phyloP scores from a whole-genome alignment of 805 yeast species.

The Metschnikowia anglica region DNA sequence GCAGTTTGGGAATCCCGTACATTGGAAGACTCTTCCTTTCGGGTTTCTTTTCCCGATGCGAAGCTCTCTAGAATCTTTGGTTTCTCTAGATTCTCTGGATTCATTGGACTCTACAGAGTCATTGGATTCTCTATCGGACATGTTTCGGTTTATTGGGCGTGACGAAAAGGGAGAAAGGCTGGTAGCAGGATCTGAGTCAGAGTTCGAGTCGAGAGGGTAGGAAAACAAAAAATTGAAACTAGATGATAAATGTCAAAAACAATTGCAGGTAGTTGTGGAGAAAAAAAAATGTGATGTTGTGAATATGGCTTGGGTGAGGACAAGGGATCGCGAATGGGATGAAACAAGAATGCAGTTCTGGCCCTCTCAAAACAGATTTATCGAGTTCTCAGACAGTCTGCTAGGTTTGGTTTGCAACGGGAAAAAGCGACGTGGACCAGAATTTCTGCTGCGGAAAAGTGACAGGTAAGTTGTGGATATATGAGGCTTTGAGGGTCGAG shows the following conservation, averaged over 20 bases:
- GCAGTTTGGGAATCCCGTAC: constrained; percentile 85
- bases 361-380: background rate
- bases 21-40: constrained; percentile 72
- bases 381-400: background rate
- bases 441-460: background rate
- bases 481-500: background rate
- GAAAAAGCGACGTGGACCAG: background rate
- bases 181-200: too few species aligned
- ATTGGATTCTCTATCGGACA: background rate
- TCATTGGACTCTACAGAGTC: background rate
- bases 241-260: too few species aligned
- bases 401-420: background rate
- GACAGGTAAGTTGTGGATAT: background rate
- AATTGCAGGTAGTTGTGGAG: too few species aligned
- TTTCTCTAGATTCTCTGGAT: constrained; percentile 8
- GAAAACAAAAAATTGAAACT: too few species aligned
- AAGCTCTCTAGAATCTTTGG: constrained; percentile 3
- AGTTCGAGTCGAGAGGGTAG: too few species aligned
- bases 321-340: too few species aligned
- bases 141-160: background rate
- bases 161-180: background rate
- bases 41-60: constrained; percentile 35
- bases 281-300: too few species aligned
- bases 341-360: too few species aligned
- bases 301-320: too few species aligned